Evolutionary conservation across 306 rosid genomes (phyloP).

Genomic region (Trifolium pratense): DNA sequence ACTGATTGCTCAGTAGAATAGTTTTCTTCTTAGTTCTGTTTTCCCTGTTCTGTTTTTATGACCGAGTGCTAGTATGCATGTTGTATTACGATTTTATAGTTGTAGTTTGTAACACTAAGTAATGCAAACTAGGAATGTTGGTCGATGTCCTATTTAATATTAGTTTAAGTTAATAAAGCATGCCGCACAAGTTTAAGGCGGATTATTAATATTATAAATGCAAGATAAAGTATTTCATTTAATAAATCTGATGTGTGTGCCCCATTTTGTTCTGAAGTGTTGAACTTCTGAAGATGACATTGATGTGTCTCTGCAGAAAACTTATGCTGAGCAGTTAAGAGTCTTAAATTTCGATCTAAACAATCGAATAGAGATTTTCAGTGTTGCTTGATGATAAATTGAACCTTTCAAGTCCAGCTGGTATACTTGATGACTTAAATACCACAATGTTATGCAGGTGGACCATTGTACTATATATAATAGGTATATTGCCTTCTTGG

Average conservation of each 20-base stretch:
- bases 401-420: too few relatives aligned
- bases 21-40: not conserved
- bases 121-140: conserved; percentile 31
- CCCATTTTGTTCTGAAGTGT: not conserved
- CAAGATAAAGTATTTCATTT: not conserved
- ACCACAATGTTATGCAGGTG: too few relatives aligned
- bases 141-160: not conserved
- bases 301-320: too few relatives aligned
- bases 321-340: too few relatives aligned
- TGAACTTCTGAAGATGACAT: not conserved
- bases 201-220: too few relatives aligned
- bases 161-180: conserved; percentile 11
- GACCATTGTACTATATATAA: too few relatives aligned
- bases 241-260: not conserved
- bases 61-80: conserved; percentile 19
- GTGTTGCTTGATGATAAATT: too few relatives aligned
- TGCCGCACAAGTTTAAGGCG: not conserved
- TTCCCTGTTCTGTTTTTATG: conserved; percentile 16
- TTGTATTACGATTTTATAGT: not conserved
- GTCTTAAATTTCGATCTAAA: too few relatives aligned
- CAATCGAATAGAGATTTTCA: too few relatives aligned
- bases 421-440: too few relatives aligned
- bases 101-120: not conserved
- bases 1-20: conserved; percentile 4
- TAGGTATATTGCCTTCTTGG: too few relatives aligned